phyloP scores from a whole-genome alignment of 176 grass and related monocot genomes.

The Aegilops speltoides region DNA sequence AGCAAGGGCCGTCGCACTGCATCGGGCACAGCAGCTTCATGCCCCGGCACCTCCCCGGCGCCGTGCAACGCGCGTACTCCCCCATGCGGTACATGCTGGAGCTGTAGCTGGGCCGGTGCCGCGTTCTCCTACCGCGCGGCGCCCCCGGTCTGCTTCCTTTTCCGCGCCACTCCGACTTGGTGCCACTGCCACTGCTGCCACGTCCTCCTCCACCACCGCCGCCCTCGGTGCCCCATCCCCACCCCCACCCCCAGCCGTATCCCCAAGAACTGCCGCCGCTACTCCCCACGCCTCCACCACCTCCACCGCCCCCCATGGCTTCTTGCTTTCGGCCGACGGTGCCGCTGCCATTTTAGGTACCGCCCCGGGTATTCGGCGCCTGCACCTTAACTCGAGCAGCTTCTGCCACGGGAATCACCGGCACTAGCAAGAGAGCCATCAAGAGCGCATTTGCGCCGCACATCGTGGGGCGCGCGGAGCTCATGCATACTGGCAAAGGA shows the following conservation, averaged over 20 bases:
- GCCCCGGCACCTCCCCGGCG: conserved; percentile 56
- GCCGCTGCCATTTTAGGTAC: conserved; percentile 10
- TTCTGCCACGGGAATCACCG: not conserved
- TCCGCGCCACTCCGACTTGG: not conserved
- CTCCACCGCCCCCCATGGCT: conserved; percentile 33
- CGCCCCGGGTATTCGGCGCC: not conserved
- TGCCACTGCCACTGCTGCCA: not conserved
- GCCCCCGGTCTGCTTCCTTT: not conserved
- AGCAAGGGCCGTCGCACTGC: conserved; percentile 84
- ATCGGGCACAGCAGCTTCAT: conserved; percentile 80
- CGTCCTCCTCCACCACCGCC: not conserved
- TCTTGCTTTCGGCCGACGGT: conserved; percentile 25
- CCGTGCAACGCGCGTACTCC: conserved; percentile 79
- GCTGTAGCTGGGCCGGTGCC: conserved; percentile 62
- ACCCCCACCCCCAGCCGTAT: conserved; percentile 7
- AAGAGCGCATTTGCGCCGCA: not conserved
- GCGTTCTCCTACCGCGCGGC: not conserved
- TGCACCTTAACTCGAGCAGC: conserved; percentile 3
- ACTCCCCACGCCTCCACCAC: conserved; percentile 21
- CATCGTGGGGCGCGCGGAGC: not conserved
- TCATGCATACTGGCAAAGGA: not conserved
- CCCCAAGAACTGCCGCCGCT: conserved; percentile 25
- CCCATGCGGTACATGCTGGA: conserved; percentile 70
- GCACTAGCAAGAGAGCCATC: not conserved
- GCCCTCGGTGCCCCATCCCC: conserved; percentile 43